phyloP scores from a whole-genome alignment of 106 monocot genomes.

The Acorus calamus region DNA sequence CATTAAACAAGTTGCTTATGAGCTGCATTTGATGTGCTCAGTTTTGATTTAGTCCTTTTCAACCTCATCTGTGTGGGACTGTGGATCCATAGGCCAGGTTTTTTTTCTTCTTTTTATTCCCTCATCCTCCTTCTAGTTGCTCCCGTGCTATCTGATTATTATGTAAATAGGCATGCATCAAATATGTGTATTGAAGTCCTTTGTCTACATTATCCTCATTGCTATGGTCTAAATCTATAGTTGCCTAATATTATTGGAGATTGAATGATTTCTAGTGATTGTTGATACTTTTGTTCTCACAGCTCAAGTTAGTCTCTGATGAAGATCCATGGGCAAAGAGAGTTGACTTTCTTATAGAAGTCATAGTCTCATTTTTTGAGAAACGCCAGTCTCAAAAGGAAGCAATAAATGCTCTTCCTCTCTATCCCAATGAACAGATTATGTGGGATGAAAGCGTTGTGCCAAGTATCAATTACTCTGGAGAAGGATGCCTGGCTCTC shows the following conservation, averaged over 20 bases:
- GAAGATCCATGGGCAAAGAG: conserved; percentile 71
- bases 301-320: conserved; percentile 89
- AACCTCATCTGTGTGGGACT: too few species aligned
- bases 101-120: too few species aligned
- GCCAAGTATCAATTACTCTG: conserved; percentile 97
- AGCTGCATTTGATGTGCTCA: too few species aligned
- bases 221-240: background rate
- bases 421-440: conserved; percentile 97
- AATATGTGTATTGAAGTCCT: too few species aligned
- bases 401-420: conserved; percentile 97
- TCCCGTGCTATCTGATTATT: too few species aligned
- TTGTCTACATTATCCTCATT: background rate
- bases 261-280: background rate
- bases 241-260: background rate
- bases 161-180: too few species aligned
- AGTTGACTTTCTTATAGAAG: conserved; percentile 74
- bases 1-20: too few species aligned
- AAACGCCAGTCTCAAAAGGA: conserved; percentile 98
- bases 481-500: conserved; percentile 95
- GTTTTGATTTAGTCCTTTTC: too few species aligned
- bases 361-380: conserved; percentile 80
- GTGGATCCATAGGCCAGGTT: too few species aligned
- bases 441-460: conserved; percentile 99
- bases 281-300: conserved; percentile 3
- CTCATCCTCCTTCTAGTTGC: too few species aligned